phyloP scores from a whole-genome alignment of 208 protist genomes.

The Borovskyia barvae region DNA sequence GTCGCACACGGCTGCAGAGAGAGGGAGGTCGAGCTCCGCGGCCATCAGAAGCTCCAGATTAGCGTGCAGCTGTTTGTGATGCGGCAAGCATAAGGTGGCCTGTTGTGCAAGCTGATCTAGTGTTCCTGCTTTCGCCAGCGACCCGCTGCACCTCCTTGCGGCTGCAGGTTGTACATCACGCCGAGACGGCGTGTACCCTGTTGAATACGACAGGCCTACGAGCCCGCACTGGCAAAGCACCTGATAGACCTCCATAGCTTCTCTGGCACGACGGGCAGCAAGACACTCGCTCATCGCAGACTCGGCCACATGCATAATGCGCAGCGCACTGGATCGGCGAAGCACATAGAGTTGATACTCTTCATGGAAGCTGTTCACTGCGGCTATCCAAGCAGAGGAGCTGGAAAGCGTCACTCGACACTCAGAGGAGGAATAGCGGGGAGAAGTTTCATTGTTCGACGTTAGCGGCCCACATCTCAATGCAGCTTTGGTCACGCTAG shows the following conservation, averaged over 20 bases:
- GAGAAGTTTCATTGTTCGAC: no score
- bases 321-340: background rate
- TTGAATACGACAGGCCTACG: conserved; percentile 22
- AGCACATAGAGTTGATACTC: conserved; percentile 9
- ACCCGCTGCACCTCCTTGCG: conserved; percentile 34
- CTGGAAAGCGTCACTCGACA: no score
- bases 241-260: conserved; percentile 60
- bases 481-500: no score
- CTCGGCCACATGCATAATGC: conserved; percentile 17
- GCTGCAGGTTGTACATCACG: no score
- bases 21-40: conserved; percentile 11
- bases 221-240: conserved; percentile 34
- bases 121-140: conserved; percentile 7
- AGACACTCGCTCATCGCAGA: conserved; percentile 62
- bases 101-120: conserved; percentile 21
- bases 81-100: conserved; percentile 15
- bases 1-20: no score
- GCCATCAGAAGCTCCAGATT: conserved; percentile 22
- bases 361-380: conserved; percentile 24
- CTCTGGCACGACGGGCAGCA: conserved; percentile 26
- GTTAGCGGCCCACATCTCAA: no score
- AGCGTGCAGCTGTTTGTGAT: conserved; percentile 4
- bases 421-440: no score
- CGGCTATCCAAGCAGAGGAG: conserved; percentile 31
- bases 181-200: no score